phyloP scores from a whole-genome alignment of 2,329 filamentous ascomycete genomes.

The Didymella pomorum region DNA sequence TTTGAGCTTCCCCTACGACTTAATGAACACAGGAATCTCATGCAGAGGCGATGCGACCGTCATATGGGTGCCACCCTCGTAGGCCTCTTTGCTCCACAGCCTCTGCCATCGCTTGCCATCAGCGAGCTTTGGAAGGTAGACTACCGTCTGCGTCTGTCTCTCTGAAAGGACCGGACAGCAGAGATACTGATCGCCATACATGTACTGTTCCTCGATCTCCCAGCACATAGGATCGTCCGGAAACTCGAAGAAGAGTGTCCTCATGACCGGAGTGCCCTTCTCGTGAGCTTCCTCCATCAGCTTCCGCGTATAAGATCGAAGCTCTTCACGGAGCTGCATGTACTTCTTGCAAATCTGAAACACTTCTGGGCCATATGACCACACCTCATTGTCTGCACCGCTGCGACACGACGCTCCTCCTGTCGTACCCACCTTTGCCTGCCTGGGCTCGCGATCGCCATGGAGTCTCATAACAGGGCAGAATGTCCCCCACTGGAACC shows the following conservation, averaged over 20 bases:
- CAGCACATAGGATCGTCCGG: conserved; percentile 53
- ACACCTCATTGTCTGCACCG: conserved; percentile 69
- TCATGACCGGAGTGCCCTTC: conserved; percentile 67
- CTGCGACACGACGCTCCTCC: conserved; percentile 50
- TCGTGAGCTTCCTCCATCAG: conserved; percentile 69
- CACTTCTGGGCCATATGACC: conserved; percentile 69
- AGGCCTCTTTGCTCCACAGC: conserved; percentile 46
- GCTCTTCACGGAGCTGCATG: conserved; percentile 64
- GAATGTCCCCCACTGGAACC: conserved; percentile 75
- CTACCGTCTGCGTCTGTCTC: conserved; percentile 54
- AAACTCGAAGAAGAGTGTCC: conserved; percentile 67
- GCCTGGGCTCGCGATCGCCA: conserved; percentile 69
- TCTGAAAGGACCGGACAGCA: conserved; percentile 64
- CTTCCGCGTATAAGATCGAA: conserved; percentile 65
- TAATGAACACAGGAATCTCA: conserved; percentile 58
- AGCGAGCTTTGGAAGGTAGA: conserved; percentile 60
- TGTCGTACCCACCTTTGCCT: conserved; percentile 53
- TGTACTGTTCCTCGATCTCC: conserved; percentile 68
- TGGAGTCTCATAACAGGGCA: conserved; percentile 74
- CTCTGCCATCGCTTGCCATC: conserved; percentile 54
- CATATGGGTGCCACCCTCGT: conserved; percentile 53
- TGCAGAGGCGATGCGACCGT: conserved; percentile 56
- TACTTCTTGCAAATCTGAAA: conserved; percentile 69
- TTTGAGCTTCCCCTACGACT: conserved; percentile 11
- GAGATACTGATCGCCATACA: conserved; percentile 69